Evolutionary conservation across 1,284 basidiomycete species (phyloP).

Genomic region (Cutaneotrichosporon sp.): DNA sequence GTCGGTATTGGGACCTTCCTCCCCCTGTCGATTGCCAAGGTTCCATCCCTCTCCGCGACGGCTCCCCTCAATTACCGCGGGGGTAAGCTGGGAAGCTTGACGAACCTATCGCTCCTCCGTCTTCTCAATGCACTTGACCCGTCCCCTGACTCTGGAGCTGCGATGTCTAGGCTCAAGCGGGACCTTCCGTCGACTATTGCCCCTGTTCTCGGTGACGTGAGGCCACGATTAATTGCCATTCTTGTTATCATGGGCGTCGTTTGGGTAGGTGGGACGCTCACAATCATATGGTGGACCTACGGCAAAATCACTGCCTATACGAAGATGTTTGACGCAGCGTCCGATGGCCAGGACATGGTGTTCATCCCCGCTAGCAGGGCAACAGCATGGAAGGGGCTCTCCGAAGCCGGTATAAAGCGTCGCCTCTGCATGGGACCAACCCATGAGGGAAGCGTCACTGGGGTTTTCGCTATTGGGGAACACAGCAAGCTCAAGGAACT

Average conservation of each 20-base stretch:
- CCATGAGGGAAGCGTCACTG: slow-evolving; percentile 60
- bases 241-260: slow-evolving; percentile 59
- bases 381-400: slow-evolving; percentile 61
- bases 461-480: slow-evolving; percentile 68
- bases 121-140: slow-evolving; percentile 61
- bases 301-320: slow-evolving; percentile 57
- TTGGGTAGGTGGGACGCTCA: slow-evolving; percentile 61
- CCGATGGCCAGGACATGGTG: slow-evolving; percentile 65
- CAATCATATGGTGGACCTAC: slow-evolving; percentile 63
- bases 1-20: slow-evolving; percentile 62
- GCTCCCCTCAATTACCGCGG: slow-evolving; percentile 52
- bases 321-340: slow-evolving; percentile 59
- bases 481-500: slow-evolving; percentile 47
- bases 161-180: slow-evolving; percentile 11
- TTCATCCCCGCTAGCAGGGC: slow-evolving; percentile 57
- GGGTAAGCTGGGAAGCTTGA: slow-evolving; percentile 62
- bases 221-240: slow-evolving; percentile 60
- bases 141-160: slow-evolving; percentile 48
- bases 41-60: slow-evolving; percentile 61
- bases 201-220: slow-evolving; percentile 39
- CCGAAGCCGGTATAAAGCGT: slow-evolving; percentile 51
- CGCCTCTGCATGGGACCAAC: background rate
- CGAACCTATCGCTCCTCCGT: slow-evolving; percentile 67
- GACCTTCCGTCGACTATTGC: slow-evolving; percentile 40
- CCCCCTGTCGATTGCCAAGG: slow-evolving; percentile 63